Conservation (phyloP, 805 yeast genomes). For the Metschnikowia hibisci region DNA sequence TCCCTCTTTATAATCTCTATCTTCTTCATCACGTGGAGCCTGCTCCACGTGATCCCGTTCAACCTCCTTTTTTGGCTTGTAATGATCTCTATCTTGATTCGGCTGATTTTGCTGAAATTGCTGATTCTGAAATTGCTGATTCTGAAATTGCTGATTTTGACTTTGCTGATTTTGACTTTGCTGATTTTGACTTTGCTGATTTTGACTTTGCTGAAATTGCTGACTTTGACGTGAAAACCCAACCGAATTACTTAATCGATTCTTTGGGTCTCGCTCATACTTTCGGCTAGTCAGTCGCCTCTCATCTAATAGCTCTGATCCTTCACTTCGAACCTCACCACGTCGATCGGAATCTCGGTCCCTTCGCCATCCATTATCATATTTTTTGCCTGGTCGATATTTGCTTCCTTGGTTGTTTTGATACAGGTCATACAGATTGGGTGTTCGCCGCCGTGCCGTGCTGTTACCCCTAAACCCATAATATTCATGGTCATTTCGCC, state of each 20-base stretch:
- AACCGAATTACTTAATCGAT: neutral
- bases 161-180: too few relatives aligned
- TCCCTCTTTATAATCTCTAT: neutral
- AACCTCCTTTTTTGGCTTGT: neutral
- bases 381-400: constrained; percentile 8
- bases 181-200: too few relatives aligned
- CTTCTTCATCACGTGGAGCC: neutral
- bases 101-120: too few relatives aligned
- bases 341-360: constrained; percentile 5
- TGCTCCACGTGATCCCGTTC: neutral
- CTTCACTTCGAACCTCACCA: neutral
- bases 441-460: constrained; percentile 5
- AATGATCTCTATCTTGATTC: neutral
- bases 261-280: constrained; percentile 5
- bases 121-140: too few relatives aligned
- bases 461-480: constrained; percentile 12
- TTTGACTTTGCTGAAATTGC: too few relatives aligned
- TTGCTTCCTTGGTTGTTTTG: constrained; percentile 17
- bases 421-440: constrained; percentile 10
- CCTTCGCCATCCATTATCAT: neutral
- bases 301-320: constrained; percentile 5
- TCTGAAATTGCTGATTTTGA: too few relatives aligned
- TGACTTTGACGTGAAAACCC: too few relatives aligned
- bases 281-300: constrained; percentile 11
- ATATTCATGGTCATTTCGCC: constrained; percentile 12